A percentile compares a stretch with the other conserved stretches of the same genome.
Evolutionary conservation across 139 green algal genomes (phyloP).

Genomic region (Coccomyxa sp.): DNA sequence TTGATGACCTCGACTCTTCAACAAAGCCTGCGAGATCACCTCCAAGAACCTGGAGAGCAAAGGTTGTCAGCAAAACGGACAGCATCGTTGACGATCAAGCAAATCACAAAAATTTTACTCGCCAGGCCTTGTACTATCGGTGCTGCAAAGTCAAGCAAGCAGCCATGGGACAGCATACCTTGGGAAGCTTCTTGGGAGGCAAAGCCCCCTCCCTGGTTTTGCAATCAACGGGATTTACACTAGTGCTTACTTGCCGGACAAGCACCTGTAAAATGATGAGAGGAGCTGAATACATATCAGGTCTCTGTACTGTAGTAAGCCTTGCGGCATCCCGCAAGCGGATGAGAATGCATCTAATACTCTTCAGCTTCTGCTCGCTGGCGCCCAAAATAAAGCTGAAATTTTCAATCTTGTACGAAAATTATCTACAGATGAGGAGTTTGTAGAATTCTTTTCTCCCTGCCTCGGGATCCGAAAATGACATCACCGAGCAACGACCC

Average conservation of each 20-base stretch:
- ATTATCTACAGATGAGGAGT: background rate
- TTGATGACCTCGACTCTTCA: slow-evolving; percentile 23
- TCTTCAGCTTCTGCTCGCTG: no score
- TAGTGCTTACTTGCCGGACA: slow-evolving; percentile 6
- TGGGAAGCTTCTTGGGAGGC: background rate
- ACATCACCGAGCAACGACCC: background rate
- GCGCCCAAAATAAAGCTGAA: no score
- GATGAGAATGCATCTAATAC: no score
- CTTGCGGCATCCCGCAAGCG: no score
- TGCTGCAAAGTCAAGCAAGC: no score
- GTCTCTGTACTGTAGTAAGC: no score
- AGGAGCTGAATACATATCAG: no score
- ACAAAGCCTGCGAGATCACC: slow-evolving; percentile 39
- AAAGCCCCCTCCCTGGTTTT: background rate
- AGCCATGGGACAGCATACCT: background rate
- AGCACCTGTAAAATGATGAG: background rate
- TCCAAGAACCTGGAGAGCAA: slow-evolving; percentile 27
- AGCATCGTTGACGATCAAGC: no score
- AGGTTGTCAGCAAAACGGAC: background rate
- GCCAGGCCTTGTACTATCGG: no score
- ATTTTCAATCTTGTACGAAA: no score
- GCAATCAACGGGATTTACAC: slow-evolving; percentile 13
- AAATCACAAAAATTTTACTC: no score
- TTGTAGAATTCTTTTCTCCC: background rate
- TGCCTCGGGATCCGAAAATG: background rate